Percentiles rank a stretch among this genome's conserved stretches.
Conservation (phyloP, 352 stramenopile genomes). For the Phytopythium kandeliae region DNA sequence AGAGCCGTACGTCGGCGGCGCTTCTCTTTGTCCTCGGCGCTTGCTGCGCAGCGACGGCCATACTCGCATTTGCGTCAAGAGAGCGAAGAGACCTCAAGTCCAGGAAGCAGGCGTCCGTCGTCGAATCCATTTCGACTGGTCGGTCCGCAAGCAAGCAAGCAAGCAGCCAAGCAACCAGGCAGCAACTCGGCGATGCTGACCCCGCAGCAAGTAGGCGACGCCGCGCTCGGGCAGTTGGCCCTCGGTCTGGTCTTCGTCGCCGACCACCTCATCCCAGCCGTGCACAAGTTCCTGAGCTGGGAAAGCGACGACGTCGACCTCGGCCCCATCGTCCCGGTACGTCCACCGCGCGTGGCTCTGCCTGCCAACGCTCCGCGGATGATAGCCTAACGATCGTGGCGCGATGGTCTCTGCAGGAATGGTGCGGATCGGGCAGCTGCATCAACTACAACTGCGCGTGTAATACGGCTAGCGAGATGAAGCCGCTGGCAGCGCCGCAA, state of each 20-base stretch:
- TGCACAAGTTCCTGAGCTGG: constrained; percentile 46
- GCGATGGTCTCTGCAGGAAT: constrained; percentile 5
- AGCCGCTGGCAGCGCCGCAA: constrained; percentile 1
- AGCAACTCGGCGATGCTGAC: constrained; percentile 12
- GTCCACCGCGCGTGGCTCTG: background rate
- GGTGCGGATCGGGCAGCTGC: constrained; percentile 7
- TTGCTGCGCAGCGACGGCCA: background rate
- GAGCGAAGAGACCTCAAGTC: constrained; percentile 2
- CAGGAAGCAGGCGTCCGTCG: background rate
- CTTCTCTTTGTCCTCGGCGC: background rate
- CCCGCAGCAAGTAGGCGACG: constrained; percentile 31
- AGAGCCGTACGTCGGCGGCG: background rate
- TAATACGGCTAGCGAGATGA: background rate
- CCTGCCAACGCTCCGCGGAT: background rate
- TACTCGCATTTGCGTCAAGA: constrained; percentile 3
- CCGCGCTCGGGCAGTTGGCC: constrained; percentile 29
- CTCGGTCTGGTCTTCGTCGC: constrained; percentile 25
- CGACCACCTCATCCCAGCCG: constrained; percentile 35
- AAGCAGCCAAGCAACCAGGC: background rate
- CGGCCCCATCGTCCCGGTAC: constrained; percentile 23
- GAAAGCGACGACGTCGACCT: constrained; percentile 23
- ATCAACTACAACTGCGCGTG: constrained; percentile 4
- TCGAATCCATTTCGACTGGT: too few relatives aligned
- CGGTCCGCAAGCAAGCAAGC: too few relatives aligned
- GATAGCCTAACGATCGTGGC: background rate